Percentiles rank a stretch among this genome's conserved stretches.
Evolutionary conservation across 306 rosid species (phyloP).

Genomic region (Dalbergia cochinchinensis): DNA sequence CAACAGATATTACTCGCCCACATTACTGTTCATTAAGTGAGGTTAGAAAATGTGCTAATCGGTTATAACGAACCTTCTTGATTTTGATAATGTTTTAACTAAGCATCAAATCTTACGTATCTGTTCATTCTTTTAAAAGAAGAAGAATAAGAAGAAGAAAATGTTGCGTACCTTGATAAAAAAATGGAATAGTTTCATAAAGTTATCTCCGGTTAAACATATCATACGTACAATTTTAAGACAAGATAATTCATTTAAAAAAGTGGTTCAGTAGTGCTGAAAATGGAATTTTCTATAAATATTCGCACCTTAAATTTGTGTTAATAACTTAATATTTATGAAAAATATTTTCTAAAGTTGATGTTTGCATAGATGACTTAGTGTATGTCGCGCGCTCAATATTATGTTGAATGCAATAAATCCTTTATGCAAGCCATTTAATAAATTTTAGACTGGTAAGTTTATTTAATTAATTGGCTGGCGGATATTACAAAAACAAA

Average conservation of each 20-base stretch:
- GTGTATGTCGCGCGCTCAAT: neutral
- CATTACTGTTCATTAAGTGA: neutral
- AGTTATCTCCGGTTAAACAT: neutral
- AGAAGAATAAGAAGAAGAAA: neutral
- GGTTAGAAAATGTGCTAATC: neutral
- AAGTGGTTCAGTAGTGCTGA: neutral
- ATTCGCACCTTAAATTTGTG: neutral
- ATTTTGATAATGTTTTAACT: neutral
- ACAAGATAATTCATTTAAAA: neutral
- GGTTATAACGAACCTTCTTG: neutral
- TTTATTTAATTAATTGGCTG: no score
- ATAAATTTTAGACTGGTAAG: neutral
- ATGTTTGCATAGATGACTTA: neutral
- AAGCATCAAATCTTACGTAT: conserved; percentile 14
- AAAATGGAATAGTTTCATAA: neutral
- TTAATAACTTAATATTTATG: neutral
- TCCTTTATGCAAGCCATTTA: neutral
- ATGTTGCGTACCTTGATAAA: neutral
- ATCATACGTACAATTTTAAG: neutral
- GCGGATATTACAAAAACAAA: no score
- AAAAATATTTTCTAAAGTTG: neutral
- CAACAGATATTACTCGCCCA: neutral
- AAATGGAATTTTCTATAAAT: neutral
- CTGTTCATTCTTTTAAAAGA: neutral
- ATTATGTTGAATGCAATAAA: neutral